phyloP scores from a whole-genome alignment of 2,329 filamentous ascomycete genomes.

The Dactylella cylindrospora region DNA sequence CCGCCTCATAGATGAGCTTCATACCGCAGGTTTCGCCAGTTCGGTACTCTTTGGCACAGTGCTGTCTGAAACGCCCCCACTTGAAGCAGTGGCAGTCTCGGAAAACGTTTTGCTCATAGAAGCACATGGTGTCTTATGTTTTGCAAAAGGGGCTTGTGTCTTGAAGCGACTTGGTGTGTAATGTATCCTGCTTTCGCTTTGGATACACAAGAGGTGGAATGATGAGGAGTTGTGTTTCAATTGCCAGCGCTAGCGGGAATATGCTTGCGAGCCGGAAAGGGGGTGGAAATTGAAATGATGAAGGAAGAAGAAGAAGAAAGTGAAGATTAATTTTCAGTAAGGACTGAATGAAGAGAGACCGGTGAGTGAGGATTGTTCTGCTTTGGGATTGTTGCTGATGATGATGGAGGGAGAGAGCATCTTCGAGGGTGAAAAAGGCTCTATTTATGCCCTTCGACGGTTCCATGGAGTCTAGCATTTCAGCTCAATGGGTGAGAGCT shows the following conservation, averaged over 20 bases:
- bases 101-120: constrained; percentile 88
- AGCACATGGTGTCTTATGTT: constrained; percentile 73
- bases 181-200: constrained; percentile 35
- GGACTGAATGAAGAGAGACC: constrained; percentile 44
- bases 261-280: constrained; percentile 41
- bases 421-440: constrained; percentile 44
- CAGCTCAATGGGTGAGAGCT: constrained; percentile 16
- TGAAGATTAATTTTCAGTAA: constrained; percentile 46
- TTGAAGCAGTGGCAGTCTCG: constrained; percentile 80
- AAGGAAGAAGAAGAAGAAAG: constrained; percentile 44
- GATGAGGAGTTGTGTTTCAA: constrained; percentile 25
- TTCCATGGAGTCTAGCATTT: constrained; percentile 24
- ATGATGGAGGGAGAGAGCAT: constrained; percentile 31
- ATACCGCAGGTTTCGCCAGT: constrained; percentile 95
- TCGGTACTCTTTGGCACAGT: constrained; percentile 92
- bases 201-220: constrained; percentile 26
- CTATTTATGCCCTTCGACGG: constrained; percentile 47
- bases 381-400: constrained; percentile 38
- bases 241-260: constrained; percentile 18
- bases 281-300: constrained; percentile 37
- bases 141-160: constrained; percentile 24
- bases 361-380: constrained; percentile 44
- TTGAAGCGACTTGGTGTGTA: constrained; percentile 36
- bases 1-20: constrained; percentile 79
- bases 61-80: constrained; percentile 89